These are phyloP conservation scores for Skeletonema grethae DNA, from an alignment of 108 stramenopile genomes.

Conservation along the genomic window DNA sequence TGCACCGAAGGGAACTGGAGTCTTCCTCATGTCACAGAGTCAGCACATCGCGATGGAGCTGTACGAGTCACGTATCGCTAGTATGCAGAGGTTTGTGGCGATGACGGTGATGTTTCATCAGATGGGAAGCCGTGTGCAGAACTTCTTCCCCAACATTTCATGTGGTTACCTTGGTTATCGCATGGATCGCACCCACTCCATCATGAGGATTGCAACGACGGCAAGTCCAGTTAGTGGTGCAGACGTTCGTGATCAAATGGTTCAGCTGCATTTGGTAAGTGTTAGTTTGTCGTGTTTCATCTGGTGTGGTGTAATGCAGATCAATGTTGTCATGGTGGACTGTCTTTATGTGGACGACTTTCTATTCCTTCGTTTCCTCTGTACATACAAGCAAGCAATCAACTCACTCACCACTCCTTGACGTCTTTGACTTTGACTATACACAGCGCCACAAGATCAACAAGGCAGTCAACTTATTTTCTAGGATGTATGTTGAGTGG, in stretches of 20 bases:
- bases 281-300: too few species aligned
- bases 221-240: slow-evolving; percentile 73
- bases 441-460: neutral
- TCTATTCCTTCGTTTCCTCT: too few species aligned
- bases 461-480: neutral
- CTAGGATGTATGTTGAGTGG: neutral
- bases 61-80: slow-evolving; percentile 81
- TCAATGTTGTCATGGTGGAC: too few species aligned
- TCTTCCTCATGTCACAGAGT: slow-evolving; percentile 49
- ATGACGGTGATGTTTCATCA: slow-evolving; percentile 89
- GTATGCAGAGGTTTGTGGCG: slow-evolving; percentile 75
- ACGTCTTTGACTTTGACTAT: too few species aligned
- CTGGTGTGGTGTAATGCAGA: too few species aligned
- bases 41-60: slow-evolving; percentile 66
- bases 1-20: slow-evolving; percentile 38
- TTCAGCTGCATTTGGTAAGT: neutral
- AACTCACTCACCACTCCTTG: too few species aligned
- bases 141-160: slow-evolving; percentile 62
- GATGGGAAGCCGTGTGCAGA: slow-evolving; percentile 69
- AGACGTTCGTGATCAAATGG: neutral
- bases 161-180: slow-evolving; percentile 66
- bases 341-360: too few species aligned
- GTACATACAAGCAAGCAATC: too few species aligned
- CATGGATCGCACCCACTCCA: slow-evolving; percentile 70
- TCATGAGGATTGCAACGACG: slow-evolving; percentile 73